Percentiles rank a stretch among this genome's conserved stretches.
These are phyloP conservation scores for Chaetothyriales sp. DNA, from an alignment of 2,329 filamentous ascomycete genomes.

Conservation along the genomic window DNA sequence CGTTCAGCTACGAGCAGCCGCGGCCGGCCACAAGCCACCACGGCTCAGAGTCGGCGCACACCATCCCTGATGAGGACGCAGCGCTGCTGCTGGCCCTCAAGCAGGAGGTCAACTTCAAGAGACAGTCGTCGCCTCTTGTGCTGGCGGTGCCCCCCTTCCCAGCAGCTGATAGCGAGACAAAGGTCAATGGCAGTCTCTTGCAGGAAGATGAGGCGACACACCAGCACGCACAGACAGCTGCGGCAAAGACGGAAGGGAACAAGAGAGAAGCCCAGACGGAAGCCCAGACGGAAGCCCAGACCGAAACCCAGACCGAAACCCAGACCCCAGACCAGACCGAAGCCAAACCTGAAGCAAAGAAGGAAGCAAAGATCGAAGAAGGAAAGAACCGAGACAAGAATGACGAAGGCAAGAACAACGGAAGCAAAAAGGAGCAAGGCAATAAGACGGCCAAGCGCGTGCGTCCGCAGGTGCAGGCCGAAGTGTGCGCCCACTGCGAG, in stretches of 20 bases:
- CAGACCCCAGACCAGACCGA: constrained; percentile 1
- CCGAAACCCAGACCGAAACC: constrained; percentile 6
- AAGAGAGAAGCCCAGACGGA: background rate
- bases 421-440: background rate
- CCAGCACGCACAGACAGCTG: background rate
- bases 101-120: constrained; percentile 16
- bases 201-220: too few species aligned
- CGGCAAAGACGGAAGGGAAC: background rate
- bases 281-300: background rate
- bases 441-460: constrained; percentile 8
- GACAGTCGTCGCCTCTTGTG: constrained; percentile 4
- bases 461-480: constrained; percentile 28
- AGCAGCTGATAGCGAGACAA: background rate
- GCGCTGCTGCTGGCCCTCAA: constrained; percentile 32
- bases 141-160: background rate
- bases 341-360: constrained; percentile 10
- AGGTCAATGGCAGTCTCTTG: too few species aligned
- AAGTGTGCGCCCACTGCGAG: constrained; percentile 41
- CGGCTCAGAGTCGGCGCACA: constrained; percentile 19
- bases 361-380: constrained; percentile 3
- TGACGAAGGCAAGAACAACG: constrained; percentile 6
- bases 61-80: constrained; percentile 33
- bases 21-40: constrained; percentile 20
- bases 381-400: constrained; percentile 11
- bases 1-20: constrained; percentile 4